phyloP scores from a whole-genome alignment of 495 filamentous ascomycete genomes.

The Aspergillus asperescens region DNA sequence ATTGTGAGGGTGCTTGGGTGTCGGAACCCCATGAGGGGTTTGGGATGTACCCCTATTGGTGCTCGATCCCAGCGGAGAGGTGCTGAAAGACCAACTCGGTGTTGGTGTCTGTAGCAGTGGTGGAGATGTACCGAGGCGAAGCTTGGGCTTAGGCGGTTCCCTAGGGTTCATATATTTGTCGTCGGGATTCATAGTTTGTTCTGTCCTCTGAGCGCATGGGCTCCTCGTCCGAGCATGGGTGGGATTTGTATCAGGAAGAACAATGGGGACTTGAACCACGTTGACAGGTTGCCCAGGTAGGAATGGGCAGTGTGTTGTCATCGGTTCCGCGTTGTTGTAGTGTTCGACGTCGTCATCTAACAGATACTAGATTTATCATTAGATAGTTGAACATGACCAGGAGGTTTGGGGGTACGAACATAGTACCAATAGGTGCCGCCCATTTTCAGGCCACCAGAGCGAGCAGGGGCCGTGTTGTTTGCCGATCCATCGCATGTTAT shows the following conservation, averaged over 20 bases:
- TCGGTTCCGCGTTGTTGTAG: slow-evolving; percentile 62
- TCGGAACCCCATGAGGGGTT: slow-evolving; percentile 29
- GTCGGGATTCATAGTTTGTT: slow-evolving; percentile 70
- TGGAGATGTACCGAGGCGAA: slow-evolving; percentile 55
- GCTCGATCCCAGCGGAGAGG: slow-evolving; percentile 24
- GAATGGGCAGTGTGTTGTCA: slow-evolving; percentile 75
- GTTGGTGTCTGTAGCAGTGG: slow-evolving; percentile 37
- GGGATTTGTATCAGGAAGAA: slow-evolving; percentile 47
- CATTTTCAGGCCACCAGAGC: slow-evolving; percentile 81
- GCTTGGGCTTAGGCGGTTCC: slow-evolving; percentile 50
- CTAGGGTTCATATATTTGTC: slow-evolving; percentile 70
- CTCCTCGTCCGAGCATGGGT: slow-evolving; percentile 34
- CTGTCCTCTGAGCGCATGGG: slow-evolving; percentile 33
- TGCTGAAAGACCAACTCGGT: slow-evolving; percentile 23
- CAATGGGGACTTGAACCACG: slow-evolving; percentile 69
- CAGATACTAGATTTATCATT: slow-evolving; percentile 56
- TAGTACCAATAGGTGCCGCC: slow-evolving; percentile 94
- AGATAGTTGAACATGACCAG: slow-evolving; percentile 5
- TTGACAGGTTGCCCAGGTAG: slow-evolving; percentile 84
- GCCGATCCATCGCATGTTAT: slow-evolving; percentile 75
- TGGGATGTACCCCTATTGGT: slow-evolving; percentile 35
- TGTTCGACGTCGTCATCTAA: slow-evolving; percentile 69
- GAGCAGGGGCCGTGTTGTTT: slow-evolving; percentile 45
- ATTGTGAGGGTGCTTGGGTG: slow-evolving; percentile 9
- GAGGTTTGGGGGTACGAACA: slow-evolving; percentile 47